Base-by-base conservation (phyloP, 768 basidiomycete genomes). In the Pholiota conissans region DNA sequence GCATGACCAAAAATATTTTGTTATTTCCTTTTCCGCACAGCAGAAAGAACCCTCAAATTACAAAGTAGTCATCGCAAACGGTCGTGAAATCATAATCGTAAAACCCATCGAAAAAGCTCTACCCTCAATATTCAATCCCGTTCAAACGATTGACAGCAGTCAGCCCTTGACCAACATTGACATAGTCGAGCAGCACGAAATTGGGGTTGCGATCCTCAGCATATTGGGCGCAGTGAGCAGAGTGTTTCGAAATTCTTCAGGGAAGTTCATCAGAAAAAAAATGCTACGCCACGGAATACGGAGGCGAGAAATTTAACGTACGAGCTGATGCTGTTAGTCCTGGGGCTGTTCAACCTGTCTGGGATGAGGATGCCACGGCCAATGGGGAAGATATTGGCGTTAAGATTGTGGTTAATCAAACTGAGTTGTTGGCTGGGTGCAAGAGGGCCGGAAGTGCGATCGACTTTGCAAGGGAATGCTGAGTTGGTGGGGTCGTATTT, bases 381-480 rank as follows among this genome's bases (percentile, higher is more conserved):
- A 18, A 72, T 66, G 5, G 65, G 70, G 42, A 74, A 53, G 50
- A 76, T 66, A 55, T 82, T 68, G 20, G 65, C 71, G 68, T 83
- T 78, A 5, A 83, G 67, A 18, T 76, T 79, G 59, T 84, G 83
- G 66, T 84, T 84, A 68, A 84, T 81, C 68, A 84, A 67, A 67
- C 81, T 79, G 68, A 82, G 79, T 60, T 85, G 83, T 50, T 84
- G 79, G 34, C 60, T 67, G 0, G 76, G 75, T 0, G 74, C 56
- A 11, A 84, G 75, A 4, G 82, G 79, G 3, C 81, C 82, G 5
- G 64, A 62, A 30, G 79, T 82, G 32, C 83, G 79, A 61, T 84
- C 75, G 49, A 84, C 78, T 42, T 71, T 73, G 69, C 84, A 85
- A 0, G 83, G 81, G 72, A 84, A 84, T 2, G 63, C 68, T 13